phyloP scores from a whole-genome alignment of 345 rosid species.

The Diplotaxis tenuifolia region DNA sequence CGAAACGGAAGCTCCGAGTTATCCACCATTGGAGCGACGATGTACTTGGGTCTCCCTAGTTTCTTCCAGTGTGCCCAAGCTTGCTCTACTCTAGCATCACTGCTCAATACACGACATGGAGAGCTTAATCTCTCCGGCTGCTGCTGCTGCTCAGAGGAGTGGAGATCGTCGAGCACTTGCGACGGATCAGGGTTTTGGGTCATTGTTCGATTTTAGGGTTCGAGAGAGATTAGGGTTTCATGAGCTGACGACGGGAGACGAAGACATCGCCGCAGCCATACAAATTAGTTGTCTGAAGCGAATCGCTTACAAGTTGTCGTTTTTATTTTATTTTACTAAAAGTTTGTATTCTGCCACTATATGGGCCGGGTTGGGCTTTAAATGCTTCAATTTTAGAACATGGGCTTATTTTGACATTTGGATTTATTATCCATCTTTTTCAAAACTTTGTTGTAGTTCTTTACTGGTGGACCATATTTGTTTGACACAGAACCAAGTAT shows the following conservation, averaged over 20 bases:
- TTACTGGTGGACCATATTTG: too few species aligned
- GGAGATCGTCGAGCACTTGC: conserved; percentile 36
- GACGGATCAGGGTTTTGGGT: conserved; percentile 30
- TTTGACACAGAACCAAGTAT: too few species aligned
- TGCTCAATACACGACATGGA: conserved; percentile 39
- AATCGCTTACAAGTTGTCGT: background rate
- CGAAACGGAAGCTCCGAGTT: conserved; percentile 97
- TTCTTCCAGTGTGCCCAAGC: conserved; percentile 89
- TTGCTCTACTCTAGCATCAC: conserved; percentile 50
- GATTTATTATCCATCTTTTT: background rate
- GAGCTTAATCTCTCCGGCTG: conserved; percentile 15
- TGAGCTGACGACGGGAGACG: conserved; percentile 44
- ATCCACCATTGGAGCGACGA: conserved; percentile 97
- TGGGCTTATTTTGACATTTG: conserved; percentile 3
- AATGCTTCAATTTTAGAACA: background rate
- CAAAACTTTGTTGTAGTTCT: too few species aligned
- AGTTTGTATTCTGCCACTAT: background rate
- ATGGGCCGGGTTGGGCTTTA: conserved; percentile 23
- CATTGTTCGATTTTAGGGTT: conserved; percentile 32
- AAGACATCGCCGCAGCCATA: conserved; percentile 62
- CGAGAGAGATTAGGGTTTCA: conserved; percentile 42
- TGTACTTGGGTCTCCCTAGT: conserved; percentile 68
- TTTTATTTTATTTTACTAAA: background rate
- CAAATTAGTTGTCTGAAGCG: conserved; percentile 19
- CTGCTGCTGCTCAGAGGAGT: conserved; percentile 33